Conservation (phyloP, 148 eudicot species). For the Bassia scoparia region DNA sequence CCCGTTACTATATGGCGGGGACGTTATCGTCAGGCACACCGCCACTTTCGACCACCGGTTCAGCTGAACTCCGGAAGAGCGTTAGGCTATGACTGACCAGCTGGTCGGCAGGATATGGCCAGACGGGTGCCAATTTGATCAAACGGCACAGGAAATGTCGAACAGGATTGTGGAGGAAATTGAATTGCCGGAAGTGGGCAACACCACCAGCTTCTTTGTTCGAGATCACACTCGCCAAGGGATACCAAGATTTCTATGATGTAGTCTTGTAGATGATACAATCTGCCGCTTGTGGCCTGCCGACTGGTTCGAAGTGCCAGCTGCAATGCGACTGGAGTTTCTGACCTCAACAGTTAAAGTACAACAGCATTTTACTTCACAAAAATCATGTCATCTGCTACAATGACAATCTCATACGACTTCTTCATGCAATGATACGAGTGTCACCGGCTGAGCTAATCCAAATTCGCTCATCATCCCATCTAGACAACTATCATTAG, state of each 20-base stretch:
- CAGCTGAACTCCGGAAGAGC: slow-evolving; percentile 51
- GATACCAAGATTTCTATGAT: slow-evolving; percentile 64
- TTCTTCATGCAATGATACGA: too few relatives aligned
- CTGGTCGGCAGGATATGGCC: slow-evolving; percentile 78
- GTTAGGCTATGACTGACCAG: slow-evolving; percentile 40
- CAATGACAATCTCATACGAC: too few relatives aligned
- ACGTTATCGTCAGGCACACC: slow-evolving; percentile 72
- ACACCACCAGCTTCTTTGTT: slow-evolving; percentile 79
- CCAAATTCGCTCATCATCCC: too few relatives aligned
- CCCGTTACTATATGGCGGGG: slow-evolving; percentile 82
- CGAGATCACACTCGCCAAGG: slow-evolving; percentile 75
- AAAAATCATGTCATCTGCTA: too few relatives aligned
- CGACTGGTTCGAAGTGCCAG: slow-evolving; percentile 36
- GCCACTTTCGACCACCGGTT: slow-evolving; percentile 68
- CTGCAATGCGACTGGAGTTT: slow-evolving; percentile 70
- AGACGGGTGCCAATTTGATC: slow-evolving; percentile 80
- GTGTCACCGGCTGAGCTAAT: too few relatives aligned
- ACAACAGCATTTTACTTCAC: not conserved
- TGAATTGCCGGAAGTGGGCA: slow-evolving; percentile 74
- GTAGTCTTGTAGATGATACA: slow-evolving; percentile 88
- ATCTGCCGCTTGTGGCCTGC: slow-evolving; percentile 70
- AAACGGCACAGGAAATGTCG: slow-evolving; percentile 53
- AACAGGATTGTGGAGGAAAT: slow-evolving; percentile 86
- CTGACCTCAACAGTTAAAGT: slow-evolving; percentile 70
- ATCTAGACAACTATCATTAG: too few relatives aligned